Conservation (phyloP, 2,329 filamentous ascomycete species). For the Cytospora piceae region DNA sequence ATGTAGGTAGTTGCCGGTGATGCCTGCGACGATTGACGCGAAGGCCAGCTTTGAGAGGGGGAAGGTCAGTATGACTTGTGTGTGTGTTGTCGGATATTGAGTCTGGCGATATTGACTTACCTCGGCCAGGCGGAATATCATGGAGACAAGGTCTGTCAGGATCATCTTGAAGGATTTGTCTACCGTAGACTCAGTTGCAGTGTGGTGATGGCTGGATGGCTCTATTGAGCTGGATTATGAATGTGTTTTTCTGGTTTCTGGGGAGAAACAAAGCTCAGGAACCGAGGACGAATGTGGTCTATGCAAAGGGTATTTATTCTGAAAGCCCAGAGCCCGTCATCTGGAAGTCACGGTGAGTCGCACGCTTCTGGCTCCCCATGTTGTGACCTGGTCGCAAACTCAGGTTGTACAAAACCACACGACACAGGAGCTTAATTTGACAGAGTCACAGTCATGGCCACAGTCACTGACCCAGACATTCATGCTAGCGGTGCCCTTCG, state of each 20-base stretch:
- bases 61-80: background rate
- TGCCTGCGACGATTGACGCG: conserved; percentile 71
- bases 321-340: background rate
- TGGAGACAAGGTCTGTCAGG: conserved; percentile 57
- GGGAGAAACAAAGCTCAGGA: background rate
- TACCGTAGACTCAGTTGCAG: background rate
- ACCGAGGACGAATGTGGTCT: background rate
- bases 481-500: background rate
- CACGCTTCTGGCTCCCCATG: background rate
- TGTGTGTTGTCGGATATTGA: background rate
- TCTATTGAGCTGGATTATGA: background rate
- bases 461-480: conserved; percentile 7
- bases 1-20: conserved; percentile 67
- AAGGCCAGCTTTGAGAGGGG: conserved; percentile 60
- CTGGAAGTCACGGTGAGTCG: conserved; percentile 8
- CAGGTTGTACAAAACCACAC: background rate
- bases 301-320: conserved; percentile 14
- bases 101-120: background rate
- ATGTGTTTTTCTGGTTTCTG: background rate
- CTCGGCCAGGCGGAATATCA: conserved; percentile 60
- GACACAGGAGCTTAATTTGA: background rate
- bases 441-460: conserved; percentile 15
- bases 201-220: background rate
- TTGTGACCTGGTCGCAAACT: background rate
- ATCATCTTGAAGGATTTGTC: conserved; percentile 46